Conservation (phyloP, 257 asterid genomes). For the Craterostigma plantagineum region DNA sequence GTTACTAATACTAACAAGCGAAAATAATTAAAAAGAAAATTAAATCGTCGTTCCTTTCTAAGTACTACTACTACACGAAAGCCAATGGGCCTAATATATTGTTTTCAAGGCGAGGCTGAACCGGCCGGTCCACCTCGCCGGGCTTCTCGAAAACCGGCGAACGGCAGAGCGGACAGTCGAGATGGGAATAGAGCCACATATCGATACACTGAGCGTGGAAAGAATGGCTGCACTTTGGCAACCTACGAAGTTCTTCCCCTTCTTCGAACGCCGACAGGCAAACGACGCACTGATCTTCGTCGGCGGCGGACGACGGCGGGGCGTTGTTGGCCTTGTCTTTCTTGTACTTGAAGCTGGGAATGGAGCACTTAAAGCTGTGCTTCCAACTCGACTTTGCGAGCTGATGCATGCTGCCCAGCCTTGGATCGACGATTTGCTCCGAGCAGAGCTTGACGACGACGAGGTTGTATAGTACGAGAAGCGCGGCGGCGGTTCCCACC, state of each 20-base stretch:
- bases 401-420: neutral
- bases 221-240: constrained; percentile 42
- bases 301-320: constrained; percentile 1
- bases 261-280: constrained; percentile 55
- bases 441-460: constrained; percentile 20
- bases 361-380: constrained; percentile 6
- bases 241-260: constrained; percentile 40
- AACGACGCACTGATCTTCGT: constrained; percentile 32
- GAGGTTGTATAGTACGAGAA: constrained; percentile 28
- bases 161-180: constrained; percentile 66
- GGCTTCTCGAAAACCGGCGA: constrained; percentile 17
- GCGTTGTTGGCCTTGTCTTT: constrained; percentile 12
- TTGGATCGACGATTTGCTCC: neutral
- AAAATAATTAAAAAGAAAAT: too few relatives aligned
- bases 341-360: constrained; percentile 44
- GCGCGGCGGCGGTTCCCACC: constrained; percentile 20
- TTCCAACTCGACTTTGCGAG: constrained; percentile 6
- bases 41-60: too few relatives aligned
- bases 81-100: too few relatives aligned
- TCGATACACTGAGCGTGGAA: constrained; percentile 70
- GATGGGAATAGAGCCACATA: constrained; percentile 59
- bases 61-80: too few relatives aligned
- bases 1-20: too few relatives aligned
- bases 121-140: too few relatives aligned
- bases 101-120: too few relatives aligned